A percentile compares a stretch with the other conserved stretches of the same genome.
phyloP scores from a whole-genome alignment of 73 alveolate species.

The Halteria grandinella region DNA sequence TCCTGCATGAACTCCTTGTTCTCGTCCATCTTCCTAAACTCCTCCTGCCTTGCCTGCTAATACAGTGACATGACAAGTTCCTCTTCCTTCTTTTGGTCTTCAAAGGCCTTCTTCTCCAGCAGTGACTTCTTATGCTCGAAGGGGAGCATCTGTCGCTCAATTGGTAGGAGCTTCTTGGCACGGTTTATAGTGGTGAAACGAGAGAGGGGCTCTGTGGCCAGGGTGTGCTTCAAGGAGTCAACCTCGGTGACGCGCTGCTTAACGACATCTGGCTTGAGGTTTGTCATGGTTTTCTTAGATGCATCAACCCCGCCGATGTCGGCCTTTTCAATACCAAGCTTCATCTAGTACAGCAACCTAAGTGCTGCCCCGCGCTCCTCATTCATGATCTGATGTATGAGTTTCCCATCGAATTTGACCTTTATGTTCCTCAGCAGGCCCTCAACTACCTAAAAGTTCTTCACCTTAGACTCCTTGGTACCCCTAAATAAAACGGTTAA shows the following conservation, averaged over 20 bases:
- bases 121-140: constrained; percentile 55
- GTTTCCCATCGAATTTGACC: constrained; percentile 59
- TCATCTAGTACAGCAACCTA: constrained; percentile 58
- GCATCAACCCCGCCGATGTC: neutral
- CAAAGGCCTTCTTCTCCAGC: constrained; percentile 41
- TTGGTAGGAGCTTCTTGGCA: constrained; percentile 40
- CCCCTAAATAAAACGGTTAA: neutral
- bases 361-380: constrained; percentile 77
- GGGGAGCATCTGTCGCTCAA: constrained; percentile 57
- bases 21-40: constrained; percentile 45
- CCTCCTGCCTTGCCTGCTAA: constrained; percentile 44
- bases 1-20: constrained; percentile 69
- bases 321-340: constrained; percentile 26
- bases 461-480: constrained; percentile 59
- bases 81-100: constrained; percentile 46
- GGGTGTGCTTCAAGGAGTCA: constrained; percentile 26
- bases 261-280: neutral
- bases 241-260: constrained; percentile 19
- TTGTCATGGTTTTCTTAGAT: constrained; percentile 9
- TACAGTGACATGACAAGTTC: constrained; percentile 36
- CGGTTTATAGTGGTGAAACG: constrained; percentile 16
- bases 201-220: neutral
- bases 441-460: constrained; percentile 56
- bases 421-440: constrained; percentile 48
- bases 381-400: constrained; percentile 61